Percentiles rank a stretch among this genome's conserved stretches.
Conservation (phyloP, 768 basidiomycete species). For the Tylopilus balloui region DNA sequence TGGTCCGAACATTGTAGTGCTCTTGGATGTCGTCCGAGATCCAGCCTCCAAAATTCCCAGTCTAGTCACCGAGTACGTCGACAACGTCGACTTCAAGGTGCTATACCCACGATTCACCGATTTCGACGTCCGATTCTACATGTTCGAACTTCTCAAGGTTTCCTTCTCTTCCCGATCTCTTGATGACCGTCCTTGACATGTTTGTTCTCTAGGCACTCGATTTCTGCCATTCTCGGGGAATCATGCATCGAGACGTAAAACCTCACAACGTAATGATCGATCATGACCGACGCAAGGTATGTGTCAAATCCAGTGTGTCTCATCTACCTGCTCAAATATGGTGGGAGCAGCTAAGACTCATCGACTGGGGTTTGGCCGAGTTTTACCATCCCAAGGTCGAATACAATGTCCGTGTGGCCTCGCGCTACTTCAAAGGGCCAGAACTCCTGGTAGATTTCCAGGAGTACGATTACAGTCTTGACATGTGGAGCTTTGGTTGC, state of each 20-base stretch:
- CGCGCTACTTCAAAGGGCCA: conserved; percentile 96
- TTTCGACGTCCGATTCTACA: conserved; percentile 93
- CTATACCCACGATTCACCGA: conserved; percentile 95
- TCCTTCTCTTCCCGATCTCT: conserved; percentile 11
- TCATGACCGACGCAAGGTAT: conserved; percentile 90
- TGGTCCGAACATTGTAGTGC: conserved; percentile 89
- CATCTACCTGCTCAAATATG: conserved; percentile 10
- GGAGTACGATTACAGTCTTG: conserved; percentile 95
- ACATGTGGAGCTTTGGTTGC: conserved; percentile 99
- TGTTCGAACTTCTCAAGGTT: conserved; percentile 93
- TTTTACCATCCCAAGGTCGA: conserved; percentile 98
- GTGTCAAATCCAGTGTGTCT: conserved; percentile 15
- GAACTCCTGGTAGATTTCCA: conserved; percentile 97
- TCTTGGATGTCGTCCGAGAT: conserved; percentile 95
- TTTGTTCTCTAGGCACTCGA: conserved; percentile 68
- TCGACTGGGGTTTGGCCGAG: conserved; percentile 98
- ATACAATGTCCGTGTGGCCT: conserved; percentile 97
- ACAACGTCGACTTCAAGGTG: conserved; percentile 97
- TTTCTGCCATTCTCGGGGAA: conserved; percentile 97
- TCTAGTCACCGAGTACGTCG: conserved; percentile 94
- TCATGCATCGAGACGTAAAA: conserved; percentile 98
- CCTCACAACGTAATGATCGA: conserved; percentile 99
- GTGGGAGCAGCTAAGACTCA: conserved; percentile 71
- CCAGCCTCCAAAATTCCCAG: conserved; percentile 95
- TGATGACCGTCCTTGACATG: neutral